Conservation (phyloP, 768 basidiomycete genomes). For the Kwoniella mangroviensis region DNA sequence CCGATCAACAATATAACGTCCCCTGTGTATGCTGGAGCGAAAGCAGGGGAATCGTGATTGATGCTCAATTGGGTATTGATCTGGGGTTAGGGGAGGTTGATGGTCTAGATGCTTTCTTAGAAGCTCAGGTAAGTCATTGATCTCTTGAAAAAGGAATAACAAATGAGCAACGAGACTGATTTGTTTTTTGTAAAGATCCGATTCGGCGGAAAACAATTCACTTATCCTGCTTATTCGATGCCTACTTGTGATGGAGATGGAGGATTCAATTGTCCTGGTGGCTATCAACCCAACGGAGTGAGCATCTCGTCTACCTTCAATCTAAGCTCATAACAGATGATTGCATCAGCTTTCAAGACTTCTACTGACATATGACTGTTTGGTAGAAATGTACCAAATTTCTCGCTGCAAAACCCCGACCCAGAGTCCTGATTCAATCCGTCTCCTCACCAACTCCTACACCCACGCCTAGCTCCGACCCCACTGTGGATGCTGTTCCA, state of each 20-base stretch:
- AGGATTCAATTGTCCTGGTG: slow-evolving; percentile 27
- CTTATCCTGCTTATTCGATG: slow-evolving; percentile 23
- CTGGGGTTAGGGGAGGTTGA: slow-evolving; percentile 16
- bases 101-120: slow-evolving; percentile 22
- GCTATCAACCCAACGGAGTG: slow-evolving; percentile 21
- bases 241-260: slow-evolving; percentile 29
- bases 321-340: background rate
- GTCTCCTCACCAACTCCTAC: background rate
- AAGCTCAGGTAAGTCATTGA: slow-evolving; percentile 15
- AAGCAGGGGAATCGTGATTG: slow-evolving; percentile 15
- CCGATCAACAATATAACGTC: slow-evolving; percentile 11
- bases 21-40: slow-evolving; percentile 19
- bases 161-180: background rate
- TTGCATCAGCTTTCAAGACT: background rate
- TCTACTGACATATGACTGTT: no score
- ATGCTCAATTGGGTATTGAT: slow-evolving; percentile 20
- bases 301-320: slow-evolving; percentile 9
- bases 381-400: slow-evolving; percentile 23
- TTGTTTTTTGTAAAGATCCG: slow-evolving; percentile 1
- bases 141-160: background rate
- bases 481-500: background rate
- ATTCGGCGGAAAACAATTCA: slow-evolving; percentile 19
- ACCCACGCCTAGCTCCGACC: background rate
- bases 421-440: slow-evolving; percentile 4
- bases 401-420: slow-evolving; percentile 17